Percentiles rank a stretch among this genome's conserved stretches.
Evolutionary conservation across 2,329 filamentous ascomycete species (phyloP).

Genomic region (Nigrospora sphaerica): DNA sequence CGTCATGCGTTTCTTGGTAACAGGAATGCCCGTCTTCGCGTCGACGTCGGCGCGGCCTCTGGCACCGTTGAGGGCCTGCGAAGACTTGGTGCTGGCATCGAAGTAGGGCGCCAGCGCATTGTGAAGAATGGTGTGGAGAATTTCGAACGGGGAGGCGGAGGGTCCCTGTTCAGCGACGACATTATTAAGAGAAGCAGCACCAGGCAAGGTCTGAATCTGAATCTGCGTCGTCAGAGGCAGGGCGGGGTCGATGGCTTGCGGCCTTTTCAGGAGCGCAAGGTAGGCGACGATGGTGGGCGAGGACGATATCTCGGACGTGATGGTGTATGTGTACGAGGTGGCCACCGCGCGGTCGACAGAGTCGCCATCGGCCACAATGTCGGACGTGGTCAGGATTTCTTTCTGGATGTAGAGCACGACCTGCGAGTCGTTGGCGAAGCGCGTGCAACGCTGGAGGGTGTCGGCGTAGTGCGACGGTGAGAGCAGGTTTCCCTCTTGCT

Average conservation of each 20-base stretch:
- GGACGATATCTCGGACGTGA: slow-evolving; percentile 76
- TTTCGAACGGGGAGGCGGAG: slow-evolving; percentile 78
- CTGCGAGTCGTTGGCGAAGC: slow-evolving; percentile 85
- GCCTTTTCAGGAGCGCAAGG: slow-evolving; percentile 83
- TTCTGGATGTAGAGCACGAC: slow-evolving; percentile 88
- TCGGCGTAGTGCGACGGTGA: slow-evolving; percentile 66
- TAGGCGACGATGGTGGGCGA: slow-evolving; percentile 76
- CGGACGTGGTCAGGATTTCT: slow-evolving; percentile 54
- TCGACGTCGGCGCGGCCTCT: slow-evolving; percentile 79
- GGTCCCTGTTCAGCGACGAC: slow-evolving; percentile 63
- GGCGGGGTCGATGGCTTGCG: slow-evolving; percentile 76
- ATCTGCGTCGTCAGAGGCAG: slow-evolving; percentile 82
- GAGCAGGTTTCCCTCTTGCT: slow-evolving; percentile 74
- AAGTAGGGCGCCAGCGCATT: slow-evolving; percentile 92
- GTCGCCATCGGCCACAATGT: slow-evolving; percentile 30
- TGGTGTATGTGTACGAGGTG: slow-evolving; percentile 64
- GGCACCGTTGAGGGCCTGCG: slow-evolving; percentile 57
- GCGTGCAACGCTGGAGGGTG: slow-evolving; percentile 77
- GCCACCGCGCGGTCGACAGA: slow-evolving; percentile 27
- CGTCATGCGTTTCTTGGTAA: slow-evolving; percentile 95
- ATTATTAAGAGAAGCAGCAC: slow-evolving; percentile 64
- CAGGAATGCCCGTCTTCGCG: slow-evolving; percentile 87
- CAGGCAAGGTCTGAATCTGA: slow-evolving; percentile 86
- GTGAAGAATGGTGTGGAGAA: slow-evolving; percentile 86
- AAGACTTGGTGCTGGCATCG: slow-evolving; percentile 85